Evolutionary conservation across 805 yeast species (phyloP).

Genomic region (Candida nanaspora): DNA sequence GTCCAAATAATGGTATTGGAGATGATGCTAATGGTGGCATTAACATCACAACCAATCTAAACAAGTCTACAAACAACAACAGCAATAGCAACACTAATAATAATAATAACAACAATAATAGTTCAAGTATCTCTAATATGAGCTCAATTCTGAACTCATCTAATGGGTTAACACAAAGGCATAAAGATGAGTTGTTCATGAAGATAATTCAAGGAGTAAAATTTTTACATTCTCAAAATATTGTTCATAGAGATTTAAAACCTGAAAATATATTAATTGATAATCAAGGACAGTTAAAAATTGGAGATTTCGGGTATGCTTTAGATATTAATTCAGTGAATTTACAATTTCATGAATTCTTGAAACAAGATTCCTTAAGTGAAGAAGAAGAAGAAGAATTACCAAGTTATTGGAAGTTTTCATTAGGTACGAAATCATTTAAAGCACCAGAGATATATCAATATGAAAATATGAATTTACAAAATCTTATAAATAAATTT

Average conservation of each 20-base stretch:
- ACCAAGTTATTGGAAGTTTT: conserved; percentile 17
- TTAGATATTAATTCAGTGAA: conserved; percentile 23
- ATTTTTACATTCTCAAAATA: conserved; percentile 33
- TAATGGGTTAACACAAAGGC: conserved; percentile 24
- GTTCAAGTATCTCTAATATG: no score
- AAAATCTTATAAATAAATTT: neutral
- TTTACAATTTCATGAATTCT: neutral
- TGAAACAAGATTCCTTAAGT: neutral
- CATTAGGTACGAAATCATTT: conserved; percentile 45
- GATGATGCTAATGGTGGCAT: no score
- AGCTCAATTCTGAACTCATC: no score
- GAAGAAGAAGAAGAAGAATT: neutral
- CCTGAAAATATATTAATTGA: conserved; percentile 48
- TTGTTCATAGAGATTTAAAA: conserved; percentile 46
- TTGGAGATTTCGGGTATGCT: conserved; percentile 47
- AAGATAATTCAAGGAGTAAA: conserved; percentile 45
- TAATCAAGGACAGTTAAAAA: conserved; percentile 34
- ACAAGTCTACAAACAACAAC: no score
- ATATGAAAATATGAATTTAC: conserved; percentile 8
- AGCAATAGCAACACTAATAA: no score
- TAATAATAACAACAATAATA: no score
- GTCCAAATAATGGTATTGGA: no score
- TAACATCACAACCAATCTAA: no score
- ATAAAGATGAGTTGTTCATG: conserved; percentile 40
- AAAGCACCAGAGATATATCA: conserved; percentile 45